Evolutionary conservation across 164 flowering plant genomes (phyloP), one percentile per base, ranked within the genome.

Genomic region (Litsea cubeba): DNA sequence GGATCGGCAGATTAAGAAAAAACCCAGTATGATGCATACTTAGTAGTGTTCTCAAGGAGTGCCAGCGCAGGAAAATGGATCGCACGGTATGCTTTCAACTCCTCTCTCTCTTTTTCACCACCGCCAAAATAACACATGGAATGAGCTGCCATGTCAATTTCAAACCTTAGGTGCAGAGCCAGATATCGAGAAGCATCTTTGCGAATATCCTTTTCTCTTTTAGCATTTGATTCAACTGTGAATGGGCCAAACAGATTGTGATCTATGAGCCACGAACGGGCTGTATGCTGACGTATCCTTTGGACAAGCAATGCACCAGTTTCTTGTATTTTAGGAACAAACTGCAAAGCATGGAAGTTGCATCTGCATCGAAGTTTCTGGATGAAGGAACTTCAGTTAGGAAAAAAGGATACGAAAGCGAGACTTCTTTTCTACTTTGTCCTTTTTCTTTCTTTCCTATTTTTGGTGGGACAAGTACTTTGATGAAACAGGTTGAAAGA

Each of bases 301-400:
- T 81, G 79, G 68, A 94, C 81, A 71, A 96, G 88, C 81, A 94
- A 73, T 51, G 94, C 92, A 78, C 94, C 98, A 62, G 93, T 82
- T 88, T 90, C 86, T 94, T 96, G 97, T 76, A 96, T 91, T 80
- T 92, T 94, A 57, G 95, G 94, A 75, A 86, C 84, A 87, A 93
- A 96, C 79, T 77, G 84, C 79, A 96, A 86, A 2, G 99, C 99
- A 79, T 96, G 94, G 78, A 96, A 96, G 80, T 96, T 96, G 83
- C 99, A 96, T 88, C 98, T 91, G 92, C 99, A 96, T 68, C 99
- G 97, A 74, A 96, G 95, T 83, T 94, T 92, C 99, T 96, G 87
- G 84, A 91, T 87, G 89, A 86, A 87, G 74, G 74, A 82, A 72
- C 81, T 76, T 77, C 70, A 77, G 87, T 90, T 81, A 93, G 93